A percentile compares a stretch with the other conserved stretches of the same genome.
Evolutionary conservation across 768 basidiomycete genomes (phyloP).

Genomic region (Boletus vermiculosoides): DNA sequence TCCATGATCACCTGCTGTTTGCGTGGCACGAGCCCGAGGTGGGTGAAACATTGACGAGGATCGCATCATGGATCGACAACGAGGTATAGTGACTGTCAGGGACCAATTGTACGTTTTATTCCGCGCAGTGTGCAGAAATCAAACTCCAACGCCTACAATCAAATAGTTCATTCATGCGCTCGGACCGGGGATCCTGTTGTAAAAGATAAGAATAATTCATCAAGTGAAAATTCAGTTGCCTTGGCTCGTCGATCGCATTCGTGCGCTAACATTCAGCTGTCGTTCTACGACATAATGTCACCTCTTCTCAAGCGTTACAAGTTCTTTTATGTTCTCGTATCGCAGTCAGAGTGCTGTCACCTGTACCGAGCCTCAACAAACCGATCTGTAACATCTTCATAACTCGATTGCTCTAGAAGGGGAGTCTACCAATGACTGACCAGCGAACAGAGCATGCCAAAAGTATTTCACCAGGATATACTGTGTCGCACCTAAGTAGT

Average conservation of each 20-base stretch:
- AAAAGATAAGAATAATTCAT: neutral
- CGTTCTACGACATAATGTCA: neutral
- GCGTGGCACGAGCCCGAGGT: conserved; percentile 57
- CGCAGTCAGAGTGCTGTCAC: neutral
- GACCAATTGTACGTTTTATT: neutral
- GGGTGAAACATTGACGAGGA: conserved; percentile 44
- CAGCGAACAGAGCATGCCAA: neutral
- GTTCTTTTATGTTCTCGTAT: neutral
- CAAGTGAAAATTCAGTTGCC: neutral
- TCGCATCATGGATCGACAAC: conserved; percentile 46
- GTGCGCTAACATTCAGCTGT: neutral
- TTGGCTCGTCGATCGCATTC: neutral
- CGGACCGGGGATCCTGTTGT: neutral
- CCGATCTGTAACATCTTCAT: neutral
- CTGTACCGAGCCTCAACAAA: neutral
- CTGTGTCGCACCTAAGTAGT: neutral
- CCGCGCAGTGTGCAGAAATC: neutral
- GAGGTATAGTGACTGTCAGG: neutral
- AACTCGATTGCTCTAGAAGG: neutral
- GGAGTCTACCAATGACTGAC: neutral
- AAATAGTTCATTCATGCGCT: neutral
- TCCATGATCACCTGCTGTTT: conserved; percentile 56
- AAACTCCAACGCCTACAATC: neutral
- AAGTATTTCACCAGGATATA: neutral
- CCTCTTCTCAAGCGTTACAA: neutral